Base-by-base conservation (phyloP, 2,329 filamentous ascomycete species). In the Exophiala viscosa region DNA sequence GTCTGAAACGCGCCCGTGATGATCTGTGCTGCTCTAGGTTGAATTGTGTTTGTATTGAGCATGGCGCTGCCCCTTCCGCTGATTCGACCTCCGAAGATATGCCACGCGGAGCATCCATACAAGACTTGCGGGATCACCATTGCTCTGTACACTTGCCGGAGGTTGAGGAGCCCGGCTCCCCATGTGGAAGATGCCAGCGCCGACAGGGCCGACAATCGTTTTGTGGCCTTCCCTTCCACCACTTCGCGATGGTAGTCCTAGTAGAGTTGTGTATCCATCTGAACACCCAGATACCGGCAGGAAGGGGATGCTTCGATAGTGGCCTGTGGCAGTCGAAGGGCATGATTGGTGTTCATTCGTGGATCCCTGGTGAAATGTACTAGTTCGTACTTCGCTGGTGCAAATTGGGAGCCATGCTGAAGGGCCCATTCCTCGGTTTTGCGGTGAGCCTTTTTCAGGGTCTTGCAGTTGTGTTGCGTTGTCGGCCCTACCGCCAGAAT, bases 21-120 rank as follows among this genome's bases (percentile, higher is more conserved):
- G 28, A 61, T 64, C 49, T 65, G 57, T 32, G 61, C 63, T 5
- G 64, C 64, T 33, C 61, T 55, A 42, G 54, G 50, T 35, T 66
- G 61, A 35, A 66, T 62, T 33, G 20, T 40, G 31, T 20, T 43
- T 28, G 51, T 17, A n/a, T 45, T 45, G 7, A 33, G 2, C 42
- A 45, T 45, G 42, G 5, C 20, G 7, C 42, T 45, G 23, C 42
- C 23, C 2, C 42, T 43, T 15, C 32, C 55, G 8, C 17, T 50
- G 15, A 18, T 47, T 18, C 23, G 34, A 28, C 50, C 47, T 11
- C 18, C 45, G 3, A 20, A 17, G 9, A 8, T 53, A 50, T 62
- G 53, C 65, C 63, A 67, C 34, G 60, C 60, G 8, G 63, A 68
- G 46, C 57, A 66, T 2, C 54, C 59, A 43, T 64, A 67, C 8